Conservation (phyloP, 1,284 basidiomycete genomes). For the Erythrobasidium hasegawianum region DNA sequence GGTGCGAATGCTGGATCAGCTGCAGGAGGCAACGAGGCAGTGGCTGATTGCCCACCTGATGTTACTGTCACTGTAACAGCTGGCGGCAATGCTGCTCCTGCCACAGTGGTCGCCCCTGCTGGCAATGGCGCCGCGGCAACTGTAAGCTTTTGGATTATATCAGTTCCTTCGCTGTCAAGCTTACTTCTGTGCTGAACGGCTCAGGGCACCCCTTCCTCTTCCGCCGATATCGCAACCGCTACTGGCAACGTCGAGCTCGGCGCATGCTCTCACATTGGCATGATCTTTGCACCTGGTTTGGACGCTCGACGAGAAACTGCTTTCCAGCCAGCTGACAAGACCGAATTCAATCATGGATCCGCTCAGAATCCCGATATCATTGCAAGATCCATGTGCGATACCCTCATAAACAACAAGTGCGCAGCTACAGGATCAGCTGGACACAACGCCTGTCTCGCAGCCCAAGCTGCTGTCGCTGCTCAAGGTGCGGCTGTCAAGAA, state of each 20-base stretch:
- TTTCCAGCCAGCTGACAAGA: constrained; percentile 37
- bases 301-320: constrained; percentile 59
- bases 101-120: constrained; percentile 1
- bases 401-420: neutral
- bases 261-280: constrained; percentile 54
- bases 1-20: constrained; percentile 8
- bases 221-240: neutral
- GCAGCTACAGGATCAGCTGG: neutral
- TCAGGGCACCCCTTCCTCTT: neutral
- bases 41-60: neutral
- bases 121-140: neutral
- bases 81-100: constrained; percentile 15
- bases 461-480: constrained; percentile 9
- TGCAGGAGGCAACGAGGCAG: constrained; percentile 8
- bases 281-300: constrained; percentile 61
- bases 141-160: too few relatives aligned
- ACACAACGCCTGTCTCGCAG: neutral
- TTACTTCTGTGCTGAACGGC: neutral
- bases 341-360: constrained; percentile 42
- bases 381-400: constrained; percentile 49
- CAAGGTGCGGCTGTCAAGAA: neutral
- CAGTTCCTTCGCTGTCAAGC: too few relatives aligned
- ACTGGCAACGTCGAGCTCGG: constrained; percentile 52
- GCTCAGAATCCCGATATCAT: constrained; percentile 51
- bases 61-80: constrained; percentile 8